phyloP scores from a whole-genome alignment of 2,329 filamentous ascomycete genomes.

The Chrysosphaeria jannelii region DNA sequence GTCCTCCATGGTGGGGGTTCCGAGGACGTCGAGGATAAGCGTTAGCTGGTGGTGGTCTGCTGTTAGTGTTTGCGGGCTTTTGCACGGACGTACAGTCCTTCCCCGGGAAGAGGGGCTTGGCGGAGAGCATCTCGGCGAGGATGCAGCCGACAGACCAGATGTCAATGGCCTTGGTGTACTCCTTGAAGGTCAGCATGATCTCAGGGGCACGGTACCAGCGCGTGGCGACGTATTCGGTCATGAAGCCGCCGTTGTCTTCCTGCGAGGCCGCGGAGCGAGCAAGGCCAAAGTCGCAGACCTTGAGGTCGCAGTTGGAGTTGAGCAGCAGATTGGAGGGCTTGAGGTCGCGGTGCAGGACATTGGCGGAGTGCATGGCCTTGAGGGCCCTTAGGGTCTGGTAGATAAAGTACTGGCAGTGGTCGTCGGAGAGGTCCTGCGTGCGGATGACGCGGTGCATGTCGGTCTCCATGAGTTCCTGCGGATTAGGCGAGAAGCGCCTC shows the following conservation, averaged over 20 bases:
- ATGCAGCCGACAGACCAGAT: conserved; percentile 99
- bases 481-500: not conserved
- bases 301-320: conserved; percentile 96
- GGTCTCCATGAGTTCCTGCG: conserved; percentile 94
- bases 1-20: conserved; percentile 97
- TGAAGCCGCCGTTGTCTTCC: conserved; percentile 99
- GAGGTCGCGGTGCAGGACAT: conserved; percentile 86
- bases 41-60: conserved; percentile 92
- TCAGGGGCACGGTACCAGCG: conserved; percentile 97
- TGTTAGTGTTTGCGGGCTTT: not conserved
- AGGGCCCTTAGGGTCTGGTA: conserved; percentile 93
- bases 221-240: conserved; percentile 99
- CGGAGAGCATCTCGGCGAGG: conserved; percentile 91
- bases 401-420: conserved; percentile 99
- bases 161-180: conserved; percentile 98
- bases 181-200: conserved; percentile 99
- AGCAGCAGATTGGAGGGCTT: conserved; percentile 92
- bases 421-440: conserved; percentile 91
- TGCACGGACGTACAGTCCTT: conserved; percentile 71
- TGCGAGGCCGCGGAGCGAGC: conserved; percentile 87
- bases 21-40: conserved; percentile 84
- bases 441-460: conserved; percentile 98
- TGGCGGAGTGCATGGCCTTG: conserved; percentile 98
- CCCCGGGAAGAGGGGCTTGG: conserved; percentile 90
- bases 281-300: conserved; percentile 95